A percentile compares a stretch with the other conserved stretches of the same genome.
Conservation (phyloP, 257 asterid species). For the Thymus quinquecostatus region DNA sequence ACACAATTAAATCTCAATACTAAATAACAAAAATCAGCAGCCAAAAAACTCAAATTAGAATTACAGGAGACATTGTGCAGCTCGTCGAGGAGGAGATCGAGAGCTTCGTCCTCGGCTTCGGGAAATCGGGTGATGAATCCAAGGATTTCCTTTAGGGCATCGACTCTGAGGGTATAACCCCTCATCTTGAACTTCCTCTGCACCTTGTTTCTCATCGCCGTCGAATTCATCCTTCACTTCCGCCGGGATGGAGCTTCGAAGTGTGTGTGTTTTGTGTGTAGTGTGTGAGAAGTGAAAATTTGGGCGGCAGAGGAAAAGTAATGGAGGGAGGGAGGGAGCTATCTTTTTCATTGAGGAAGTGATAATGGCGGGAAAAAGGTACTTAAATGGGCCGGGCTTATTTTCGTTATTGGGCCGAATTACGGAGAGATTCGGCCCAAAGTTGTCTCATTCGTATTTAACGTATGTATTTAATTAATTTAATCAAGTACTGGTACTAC, state of each 20-base stretch:
- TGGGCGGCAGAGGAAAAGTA: constrained; percentile 31
- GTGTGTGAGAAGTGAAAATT: constrained; percentile 1
- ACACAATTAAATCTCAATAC: neutral
- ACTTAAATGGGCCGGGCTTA: neutral
- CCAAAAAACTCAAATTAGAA: neutral
- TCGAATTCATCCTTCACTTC: constrained; percentile 44
- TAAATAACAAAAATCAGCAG: neutral
- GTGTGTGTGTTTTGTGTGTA: neutral
- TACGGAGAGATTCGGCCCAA: too few relatives aligned
- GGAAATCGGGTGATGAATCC: constrained; percentile 63
- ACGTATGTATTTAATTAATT: too few relatives aligned
- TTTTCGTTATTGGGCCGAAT: too few relatives aligned
- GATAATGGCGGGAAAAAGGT: constrained; percentile 30
- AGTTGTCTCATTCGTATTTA: too few relatives aligned
- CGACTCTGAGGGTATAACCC: constrained; percentile 83
- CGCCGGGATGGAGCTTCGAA: neutral
- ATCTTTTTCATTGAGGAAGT: neutral
- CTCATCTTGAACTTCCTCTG: constrained; percentile 90
- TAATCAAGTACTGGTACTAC: too few relatives aligned
- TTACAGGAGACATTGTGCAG: constrained; percentile 64
- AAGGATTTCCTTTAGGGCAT: constrained; percentile 74
- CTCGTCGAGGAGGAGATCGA: constrained; percentile 79
- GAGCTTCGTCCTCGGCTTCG: constrained; percentile 69
- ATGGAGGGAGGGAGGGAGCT: neutral
- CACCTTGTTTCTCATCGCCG: constrained; percentile 61